phyloP scores from a whole-genome alignment of 2,329 filamentous ascomycete genomes.

The Penicillium decumbens region DNA sequence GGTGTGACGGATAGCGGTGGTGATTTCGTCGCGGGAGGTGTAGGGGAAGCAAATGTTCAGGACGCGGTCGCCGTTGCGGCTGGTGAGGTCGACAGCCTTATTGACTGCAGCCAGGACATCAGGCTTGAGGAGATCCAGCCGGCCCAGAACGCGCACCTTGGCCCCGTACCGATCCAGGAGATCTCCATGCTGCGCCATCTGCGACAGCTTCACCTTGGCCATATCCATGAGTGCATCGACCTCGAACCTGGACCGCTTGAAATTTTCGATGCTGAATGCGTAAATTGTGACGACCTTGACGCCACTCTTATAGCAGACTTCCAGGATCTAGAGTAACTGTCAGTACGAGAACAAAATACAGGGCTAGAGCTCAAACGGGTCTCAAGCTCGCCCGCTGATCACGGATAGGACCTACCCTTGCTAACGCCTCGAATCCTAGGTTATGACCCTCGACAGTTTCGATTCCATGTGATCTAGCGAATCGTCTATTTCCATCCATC shows the following conservation, averaged over 20 bases:
- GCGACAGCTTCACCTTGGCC: slow-evolving; percentile 88
- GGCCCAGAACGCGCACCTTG: slow-evolving; percentile 76
- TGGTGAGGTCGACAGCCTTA: slow-evolving; percentile 78
- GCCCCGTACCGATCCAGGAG: slow-evolving; percentile 90
- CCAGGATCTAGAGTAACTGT: slow-evolving; percentile 62
- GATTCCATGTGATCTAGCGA: slow-evolving; percentile 83
- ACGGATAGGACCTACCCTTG: slow-evolving; percentile 57
- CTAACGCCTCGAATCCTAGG: slow-evolving; percentile 89
- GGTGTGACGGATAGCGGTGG: slow-evolving; percentile 78
- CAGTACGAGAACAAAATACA: not conserved
- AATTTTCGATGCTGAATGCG: slow-evolving; percentile 98
- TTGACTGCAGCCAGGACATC: slow-evolving; percentile 89
- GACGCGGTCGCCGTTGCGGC: slow-evolving; percentile 71
- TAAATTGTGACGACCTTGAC: slow-evolving; percentile 97
- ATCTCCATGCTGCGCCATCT: slow-evolving; percentile 88
- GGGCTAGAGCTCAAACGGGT: not conserved
- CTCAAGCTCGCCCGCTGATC: not conserved
- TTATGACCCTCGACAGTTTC: slow-evolving; percentile 97
- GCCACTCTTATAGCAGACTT: slow-evolving; percentile 96
- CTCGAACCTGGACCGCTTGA: slow-evolving; percentile 93
- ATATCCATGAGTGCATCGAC: slow-evolving; percentile 97
- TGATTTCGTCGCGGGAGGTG: slow-evolving; percentile 92
- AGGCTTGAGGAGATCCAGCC: slow-evolving; percentile 73
- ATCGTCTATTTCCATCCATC: slow-evolving; percentile 96
- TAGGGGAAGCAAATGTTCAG: slow-evolving; percentile 98